Evolutionary conservation across 148 eudicot species (phyloP).

Genomic region (Spergularia bocconei): DNA sequence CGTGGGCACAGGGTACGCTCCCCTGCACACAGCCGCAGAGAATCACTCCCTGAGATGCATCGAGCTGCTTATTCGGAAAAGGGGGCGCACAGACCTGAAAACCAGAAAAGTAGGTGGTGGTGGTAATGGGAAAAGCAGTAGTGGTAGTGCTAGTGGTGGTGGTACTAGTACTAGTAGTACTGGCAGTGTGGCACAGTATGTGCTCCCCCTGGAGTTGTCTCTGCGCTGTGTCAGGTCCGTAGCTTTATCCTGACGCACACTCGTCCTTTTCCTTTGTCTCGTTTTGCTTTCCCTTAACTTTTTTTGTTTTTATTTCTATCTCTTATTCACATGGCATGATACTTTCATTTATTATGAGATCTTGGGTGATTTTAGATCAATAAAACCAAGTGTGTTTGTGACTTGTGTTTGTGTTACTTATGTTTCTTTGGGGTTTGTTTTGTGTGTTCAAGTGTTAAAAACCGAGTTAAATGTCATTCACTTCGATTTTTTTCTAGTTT

Average conservation of each 20-base stretch:
- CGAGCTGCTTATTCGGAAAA: conserved; percentile 32
- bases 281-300: too few species aligned
- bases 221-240: conserved; percentile 33
- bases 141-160: not conserved
- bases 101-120: conserved; percentile 15
- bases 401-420: too few species aligned
- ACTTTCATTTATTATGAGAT: not conserved
- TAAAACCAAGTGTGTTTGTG: too few species aligned
- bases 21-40: conserved; percentile 41
- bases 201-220: conserved; percentile 33
- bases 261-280: not conserved
- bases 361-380: too few species aligned
- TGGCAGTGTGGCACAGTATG: not conserved
- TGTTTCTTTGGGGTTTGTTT: too few species aligned
- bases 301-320: not conserved
- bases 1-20: conserved; percentile 18
- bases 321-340: not conserved
- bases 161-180: not conserved
- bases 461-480: too few species aligned
- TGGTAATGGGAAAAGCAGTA: not conserved
- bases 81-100: conserved; percentile 36
- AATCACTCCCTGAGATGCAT: conserved; percentile 28
- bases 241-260: not conserved
- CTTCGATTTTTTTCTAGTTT: too few species aligned
- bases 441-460: too few species aligned